phyloP scores from a whole-genome alignment of 2,329 filamentous ascomycete species.

The Tolypocladium pustulatum region DNA sequence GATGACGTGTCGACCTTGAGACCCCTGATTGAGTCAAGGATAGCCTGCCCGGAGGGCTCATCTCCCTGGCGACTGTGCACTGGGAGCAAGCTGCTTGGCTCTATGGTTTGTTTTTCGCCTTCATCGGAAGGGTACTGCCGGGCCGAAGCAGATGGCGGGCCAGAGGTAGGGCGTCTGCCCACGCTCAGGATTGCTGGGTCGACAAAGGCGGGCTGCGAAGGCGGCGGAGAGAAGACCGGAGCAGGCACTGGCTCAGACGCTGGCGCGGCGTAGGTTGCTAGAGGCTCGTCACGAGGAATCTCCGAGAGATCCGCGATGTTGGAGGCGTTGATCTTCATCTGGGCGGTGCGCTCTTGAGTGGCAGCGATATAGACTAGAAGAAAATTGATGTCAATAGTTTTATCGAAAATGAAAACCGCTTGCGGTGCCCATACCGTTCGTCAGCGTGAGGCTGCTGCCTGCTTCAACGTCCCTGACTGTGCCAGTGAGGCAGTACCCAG shows the following conservation, averaged over 20 bases:
- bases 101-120: background rate
- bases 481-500: slow-evolving; percentile 55
- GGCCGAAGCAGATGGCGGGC: slow-evolving; percentile 13
- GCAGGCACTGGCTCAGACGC: slow-evolving; percentile 13
- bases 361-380: slow-evolving; percentile 27
- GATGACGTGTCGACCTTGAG: slow-evolving; percentile 10
- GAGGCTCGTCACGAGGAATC: slow-evolving; percentile 18
- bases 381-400: background rate
- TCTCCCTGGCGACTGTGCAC: slow-evolving; percentile 1
- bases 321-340: slow-evolving; percentile 34
- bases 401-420: background rate
- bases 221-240: slow-evolving; percentile 15
- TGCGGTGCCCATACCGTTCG: slow-evolving; percentile 48
- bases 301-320: slow-evolving; percentile 36
- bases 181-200: slow-evolving; percentile 78
- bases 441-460: slow-evolving; percentile 58
- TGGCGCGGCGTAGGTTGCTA: slow-evolving; percentile 16
- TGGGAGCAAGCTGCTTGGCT: background rate
- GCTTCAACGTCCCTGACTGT: slow-evolving; percentile 58
- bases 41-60: slow-evolving; percentile 11
- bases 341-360: slow-evolving; percentile 28
- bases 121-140: slow-evolving; percentile 3
- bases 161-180: slow-evolving; percentile 28
- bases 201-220: slow-evolving; percentile 43
- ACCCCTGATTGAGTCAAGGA: slow-evolving; percentile 16